Conservation (phyloP, 1,284 basidiomycete species). For the Malassezia nana region DNA sequence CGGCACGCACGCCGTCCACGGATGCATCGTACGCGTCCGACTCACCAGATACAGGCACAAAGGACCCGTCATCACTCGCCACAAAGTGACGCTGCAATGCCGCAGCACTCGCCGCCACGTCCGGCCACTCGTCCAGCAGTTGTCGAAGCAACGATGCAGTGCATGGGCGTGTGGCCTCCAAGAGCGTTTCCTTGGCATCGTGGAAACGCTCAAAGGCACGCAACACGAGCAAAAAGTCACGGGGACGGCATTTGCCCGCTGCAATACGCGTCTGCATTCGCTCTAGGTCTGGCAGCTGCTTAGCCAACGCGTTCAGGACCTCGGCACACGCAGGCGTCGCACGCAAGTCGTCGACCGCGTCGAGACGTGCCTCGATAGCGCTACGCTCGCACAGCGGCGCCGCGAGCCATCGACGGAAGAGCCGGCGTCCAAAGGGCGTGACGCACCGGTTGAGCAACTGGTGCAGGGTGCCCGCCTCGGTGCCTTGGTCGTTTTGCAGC, state of each 20-base stretch:
- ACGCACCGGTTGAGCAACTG: conserved; percentile 45
- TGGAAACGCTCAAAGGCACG: conserved; percentile 30
- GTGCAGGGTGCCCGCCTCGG: conserved; percentile 41
- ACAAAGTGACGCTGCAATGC: conserved; percentile 32
- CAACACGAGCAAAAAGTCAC: conserved; percentile 41
- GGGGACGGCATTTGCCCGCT: conserved; percentile 41
- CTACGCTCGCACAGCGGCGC: conserved; percentile 33
- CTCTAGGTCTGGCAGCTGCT: conserved; percentile 41
- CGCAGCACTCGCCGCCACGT: conserved; percentile 29
- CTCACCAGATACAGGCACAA: conserved; percentile 29
- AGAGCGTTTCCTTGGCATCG: conserved; percentile 16
- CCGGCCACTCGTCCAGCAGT: conserved; percentile 30
- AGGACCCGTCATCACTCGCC: conserved; percentile 38
- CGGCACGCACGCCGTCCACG: conserved; percentile 23
- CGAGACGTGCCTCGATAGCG: conserved; percentile 36
- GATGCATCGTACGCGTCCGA: conserved; percentile 37
- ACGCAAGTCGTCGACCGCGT: conserved; percentile 43
- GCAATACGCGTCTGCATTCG: conserved; percentile 40
- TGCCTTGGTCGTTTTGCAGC: conserved; percentile 44
- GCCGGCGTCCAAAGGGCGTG: conserved; percentile 45
- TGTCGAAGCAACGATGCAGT: background rate
- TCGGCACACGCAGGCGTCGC: conserved; percentile 28
- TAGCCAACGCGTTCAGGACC: conserved; percentile 32
- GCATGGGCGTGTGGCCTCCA: conserved; percentile 1
- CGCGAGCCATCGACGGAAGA: conserved; percentile 45